These are phyloP conservation scores for Dissophora ornata DNA, from an alignment of 192 early-diverging fungal species.

Conservation along the genomic window DNA sequence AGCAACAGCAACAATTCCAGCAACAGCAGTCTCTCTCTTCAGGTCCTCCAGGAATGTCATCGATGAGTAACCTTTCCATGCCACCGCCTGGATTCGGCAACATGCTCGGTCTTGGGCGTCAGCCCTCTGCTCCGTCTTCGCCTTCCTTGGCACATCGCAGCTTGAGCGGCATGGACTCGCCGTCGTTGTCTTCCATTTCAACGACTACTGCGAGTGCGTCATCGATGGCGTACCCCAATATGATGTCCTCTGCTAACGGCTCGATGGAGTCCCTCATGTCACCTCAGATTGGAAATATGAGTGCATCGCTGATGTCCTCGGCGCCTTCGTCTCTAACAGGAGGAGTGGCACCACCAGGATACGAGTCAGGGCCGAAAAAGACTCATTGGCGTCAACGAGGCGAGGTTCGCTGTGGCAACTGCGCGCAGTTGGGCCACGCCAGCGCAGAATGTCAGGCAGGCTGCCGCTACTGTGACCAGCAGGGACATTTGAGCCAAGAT, in stretches of 20 bases:
- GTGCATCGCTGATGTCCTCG: slow-evolving; percentile 21
- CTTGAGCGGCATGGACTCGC: slow-evolving; percentile 20
- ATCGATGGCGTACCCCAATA: slow-evolving; percentile 6
- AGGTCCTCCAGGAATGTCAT: slow-evolving; percentile 24
- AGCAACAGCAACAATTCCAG: slow-evolving; percentile 31
- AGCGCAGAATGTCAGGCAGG: slow-evolving; percentile 58
- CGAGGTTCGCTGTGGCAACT: slow-evolving; percentile 62
- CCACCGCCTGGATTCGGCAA: slow-evolving; percentile 41
- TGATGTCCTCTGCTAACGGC: slow-evolving; percentile 10
- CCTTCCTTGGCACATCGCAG: slow-evolving; percentile 23
- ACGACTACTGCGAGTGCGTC: slow-evolving; percentile 1
- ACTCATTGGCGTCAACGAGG: slow-evolving; percentile 41
- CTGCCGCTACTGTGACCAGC: slow-evolving; percentile 54
- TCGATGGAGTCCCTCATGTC: slow-evolving; percentile 30
- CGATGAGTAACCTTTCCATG: slow-evolving; percentile 21
- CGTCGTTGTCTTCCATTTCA: slow-evolving; percentile 12
- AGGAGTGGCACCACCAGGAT: slow-evolving; percentile 26
- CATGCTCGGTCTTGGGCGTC: slow-evolving; percentile 39
- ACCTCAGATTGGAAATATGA: slow-evolving; percentile 17
- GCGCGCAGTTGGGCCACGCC: slow-evolving; percentile 59
- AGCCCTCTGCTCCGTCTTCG: slow-evolving; percentile 36
- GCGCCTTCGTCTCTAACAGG: slow-evolving; percentile 8
- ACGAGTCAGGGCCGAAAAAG: slow-evolving; percentile 28
- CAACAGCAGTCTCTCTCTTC: slow-evolving; percentile 32
- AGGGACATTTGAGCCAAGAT: slow-evolving; percentile 54